A percentile compares a stretch with the other conserved stretches of the same genome.
phyloP scores from a whole-genome alignment of 2,329 filamentous ascomycete species.

The Hypoxylon sp. region DNA sequence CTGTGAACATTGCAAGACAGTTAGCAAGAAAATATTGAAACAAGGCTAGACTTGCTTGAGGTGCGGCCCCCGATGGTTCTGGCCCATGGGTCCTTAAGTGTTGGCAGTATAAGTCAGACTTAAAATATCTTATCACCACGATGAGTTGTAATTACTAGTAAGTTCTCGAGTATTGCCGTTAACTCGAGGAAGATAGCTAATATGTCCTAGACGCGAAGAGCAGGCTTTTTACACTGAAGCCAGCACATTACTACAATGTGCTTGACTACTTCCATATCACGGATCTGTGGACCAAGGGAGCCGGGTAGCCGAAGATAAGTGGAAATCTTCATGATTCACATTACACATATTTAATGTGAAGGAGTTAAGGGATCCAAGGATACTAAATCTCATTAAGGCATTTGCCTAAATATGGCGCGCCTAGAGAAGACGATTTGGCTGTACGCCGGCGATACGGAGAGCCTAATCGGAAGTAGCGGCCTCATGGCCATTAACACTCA shows the following conservation, averaged over 20 bases:
- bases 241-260: constrained; percentile 74
- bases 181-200: constrained; percentile 16
- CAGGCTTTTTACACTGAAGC: constrained; percentile 63
- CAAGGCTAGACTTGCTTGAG: constrained; percentile 53
- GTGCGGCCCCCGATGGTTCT: too few relatives aligned
- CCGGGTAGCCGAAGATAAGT: constrained; percentile 55
- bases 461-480: not conserved
- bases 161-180: constrained; percentile 37
- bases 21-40: constrained; percentile 58
- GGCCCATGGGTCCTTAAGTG: not conserved
- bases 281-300: constrained; percentile 76
- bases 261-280: constrained; percentile 79
- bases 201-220: constrained; percentile 61
- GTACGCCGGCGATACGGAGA: constrained; percentile 45
- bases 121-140: constrained; percentile 57
- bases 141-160: constrained; percentile 66
- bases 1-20: too few relatives aligned
- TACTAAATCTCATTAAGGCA: too few relatives aligned
- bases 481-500: not conserved
- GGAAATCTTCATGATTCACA: constrained; percentile 67
- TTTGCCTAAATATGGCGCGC: too few relatives aligned
- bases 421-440: constrained; percentile 71
- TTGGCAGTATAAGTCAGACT: constrained; percentile 45
- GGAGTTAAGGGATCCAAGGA: too few relatives aligned
- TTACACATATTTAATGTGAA: too few relatives aligned